Base-by-base conservation (phyloP, 208 protist species). In the Crithidia thermophila region DNA sequence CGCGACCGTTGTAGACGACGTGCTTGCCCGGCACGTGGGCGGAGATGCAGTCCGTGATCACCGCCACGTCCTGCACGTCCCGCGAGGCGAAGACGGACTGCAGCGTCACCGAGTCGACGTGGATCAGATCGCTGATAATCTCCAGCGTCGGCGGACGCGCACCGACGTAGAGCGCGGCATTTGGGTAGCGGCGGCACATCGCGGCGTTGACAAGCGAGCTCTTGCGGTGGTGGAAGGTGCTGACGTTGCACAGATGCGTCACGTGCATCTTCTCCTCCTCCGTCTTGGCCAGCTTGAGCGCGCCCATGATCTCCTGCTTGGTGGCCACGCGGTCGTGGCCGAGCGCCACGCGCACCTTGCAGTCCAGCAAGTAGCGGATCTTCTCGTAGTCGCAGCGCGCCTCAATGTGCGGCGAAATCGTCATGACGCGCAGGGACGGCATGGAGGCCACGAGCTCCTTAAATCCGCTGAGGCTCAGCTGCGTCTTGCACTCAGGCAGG, bases 41-140 rank as follows among this genome's bases (percentile, higher is more conserved):
- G 4, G 85, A 88, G 60, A 91, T 91, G 58, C 85, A 88, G 67
- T 91, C 85, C 0, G 82, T 82, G 65, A 91, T 88, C n/a, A 88
- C 34, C 3, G 85, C 81, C 23, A 91, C 55, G 33, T 88, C 79
- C n/a, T 75, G 64, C 13, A 73, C 62, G 14, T 68, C 60, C n/a
- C 85, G 75, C 14, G 79, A 64, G 21, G 43, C 57, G 27, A 91
- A 60, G 30, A 83, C 55, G 8, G 77, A 75, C 64, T 91, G 85
- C 31, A 91, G 59, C 42, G 77, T 73, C 14, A 88, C 61, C 28
- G 82, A 67, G 49, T 91, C 80, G 10, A 79, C 64, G 70, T 91
- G 85, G 45, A 88, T 71, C 33, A 91, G 77, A 33, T 91, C 85
- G 4, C 37, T 72, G 43, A 91, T 91, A 36, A 91, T 82, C 65